Evolutionary conservation across 2,329 filamentous ascomycete genomes (phyloP), one percentile per base, ranked within the genome.

Genomic region (Aspergillus sp.): DNA sequence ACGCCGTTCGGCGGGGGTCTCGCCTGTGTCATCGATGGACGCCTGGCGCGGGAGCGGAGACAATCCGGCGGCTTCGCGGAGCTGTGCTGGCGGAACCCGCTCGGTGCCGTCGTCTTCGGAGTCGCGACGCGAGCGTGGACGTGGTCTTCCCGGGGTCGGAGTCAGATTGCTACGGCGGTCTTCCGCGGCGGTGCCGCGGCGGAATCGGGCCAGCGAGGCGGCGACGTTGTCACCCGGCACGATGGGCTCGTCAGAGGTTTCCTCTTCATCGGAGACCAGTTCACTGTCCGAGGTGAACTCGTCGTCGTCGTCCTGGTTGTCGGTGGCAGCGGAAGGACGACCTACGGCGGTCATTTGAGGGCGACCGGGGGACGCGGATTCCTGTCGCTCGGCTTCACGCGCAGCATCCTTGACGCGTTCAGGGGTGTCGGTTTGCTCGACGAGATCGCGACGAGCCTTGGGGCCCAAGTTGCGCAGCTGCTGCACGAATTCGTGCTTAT

Each of bases 401-500:
- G 73, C 66, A 24, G 69, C 68, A 49, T 71, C 56, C 58, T 77
- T 72, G 24, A 78, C 58, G 7, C 58, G 50, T 17, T 70, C 64
- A 2, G 74, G 72, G 1, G 68, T 73, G 52, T 75, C 73, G 32
- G 68, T 72, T 44, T 75, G 63, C 33, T 77, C 68, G 3, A 76
- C 69, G 4, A 74, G 55, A 45, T 73, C 76, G 13, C 76, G 78
- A 35, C 82, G 81, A 26, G 76, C 71, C 61, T 82, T 85, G 22
- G 83, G 79, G 56, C 85, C 82, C 65, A 86, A 73, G 17, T 77
- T 71, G 51, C 81, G 78, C 67, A 87, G 82, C 60, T 85, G 79
- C 53, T 80, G 72, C 62, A 86, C 84, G 63, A 87, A 87, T 55
- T 87, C 82, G 3, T 78, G 73, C 61, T 85, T 86, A 70, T 78